Evolutionary conservation across 257 asterid genomes (phyloP).

Genomic region (Solanum tarapatanum): DNA sequence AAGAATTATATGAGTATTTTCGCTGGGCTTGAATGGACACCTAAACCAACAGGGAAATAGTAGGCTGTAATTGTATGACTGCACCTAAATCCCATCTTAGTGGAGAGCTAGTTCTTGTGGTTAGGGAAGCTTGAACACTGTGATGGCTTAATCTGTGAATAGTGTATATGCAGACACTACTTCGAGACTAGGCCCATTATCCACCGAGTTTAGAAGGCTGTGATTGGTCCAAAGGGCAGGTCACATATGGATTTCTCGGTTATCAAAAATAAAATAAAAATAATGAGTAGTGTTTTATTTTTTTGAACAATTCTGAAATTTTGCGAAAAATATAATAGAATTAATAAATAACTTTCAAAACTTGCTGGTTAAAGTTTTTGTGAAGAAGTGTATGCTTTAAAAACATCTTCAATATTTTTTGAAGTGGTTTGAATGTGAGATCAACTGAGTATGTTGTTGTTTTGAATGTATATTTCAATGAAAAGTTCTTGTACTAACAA

Average conservation of each 20-base stretch:
- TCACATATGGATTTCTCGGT: too few species aligned
- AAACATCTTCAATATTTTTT: not conserved
- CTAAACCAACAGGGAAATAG: not conserved
- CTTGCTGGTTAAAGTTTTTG: not conserved
- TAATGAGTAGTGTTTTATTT: not conserved
- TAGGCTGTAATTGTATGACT: not conserved
- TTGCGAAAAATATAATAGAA: not conserved
- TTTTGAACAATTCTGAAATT: not conserved
- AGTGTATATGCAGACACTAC: not conserved
- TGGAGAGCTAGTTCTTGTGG: not conserved
- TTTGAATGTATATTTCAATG: not conserved
- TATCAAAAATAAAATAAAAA: too few species aligned
- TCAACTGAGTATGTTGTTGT: not conserved
- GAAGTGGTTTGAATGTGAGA: not conserved
- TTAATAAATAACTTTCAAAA: not conserved
- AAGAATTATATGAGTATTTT: not conserved
- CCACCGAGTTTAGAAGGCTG: too few species aligned
- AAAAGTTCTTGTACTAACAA: not conserved
- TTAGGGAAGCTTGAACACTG: not conserved
- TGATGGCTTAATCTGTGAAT: not conserved
- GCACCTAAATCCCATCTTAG: not conserved
- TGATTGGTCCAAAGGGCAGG: too few species aligned
- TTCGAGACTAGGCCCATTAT: not conserved
- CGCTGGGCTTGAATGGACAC: not conserved
- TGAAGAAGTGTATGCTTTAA: not conserved